Evolutionary conservation across 805 yeast species (phyloP).

Genomic region (Metschnikowia vanudenii): DNA sequence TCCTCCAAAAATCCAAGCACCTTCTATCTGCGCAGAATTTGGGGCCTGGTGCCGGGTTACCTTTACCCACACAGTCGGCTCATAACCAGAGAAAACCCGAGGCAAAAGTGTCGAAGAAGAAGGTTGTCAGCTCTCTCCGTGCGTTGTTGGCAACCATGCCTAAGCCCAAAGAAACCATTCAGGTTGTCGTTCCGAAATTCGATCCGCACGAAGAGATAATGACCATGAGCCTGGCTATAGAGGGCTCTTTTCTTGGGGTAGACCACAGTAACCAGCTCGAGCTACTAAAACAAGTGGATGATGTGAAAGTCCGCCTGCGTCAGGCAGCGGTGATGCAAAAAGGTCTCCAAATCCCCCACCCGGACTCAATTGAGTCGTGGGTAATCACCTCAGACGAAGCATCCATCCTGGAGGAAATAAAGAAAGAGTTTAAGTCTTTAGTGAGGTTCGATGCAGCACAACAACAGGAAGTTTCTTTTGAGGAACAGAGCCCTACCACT

Average conservation of each 20-base stretch:
- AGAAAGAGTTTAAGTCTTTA: constrained; percentile 33
- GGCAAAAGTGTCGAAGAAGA: constrained; percentile 3
- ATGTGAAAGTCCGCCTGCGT: constrained; percentile 18
- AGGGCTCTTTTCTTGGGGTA: background rate
- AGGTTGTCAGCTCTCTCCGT: constrained; percentile 1
- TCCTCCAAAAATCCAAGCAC: constrained; percentile 33
- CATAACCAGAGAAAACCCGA: background rate
- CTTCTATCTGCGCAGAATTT: constrained; percentile 22
- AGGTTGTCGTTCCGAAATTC: constrained; percentile 32
- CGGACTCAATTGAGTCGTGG: constrained; percentile 17
- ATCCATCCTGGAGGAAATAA: constrained; percentile 21
- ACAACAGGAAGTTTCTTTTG: constrained; percentile 22
- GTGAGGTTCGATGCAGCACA: constrained; percentile 43
- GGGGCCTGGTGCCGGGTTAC: background rate
- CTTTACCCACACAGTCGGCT: background rate
- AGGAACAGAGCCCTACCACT: constrained; percentile 8
- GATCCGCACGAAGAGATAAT: constrained; percentile 22
- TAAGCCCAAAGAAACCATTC: constrained; percentile 38
- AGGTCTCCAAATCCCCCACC: constrained; percentile 43
- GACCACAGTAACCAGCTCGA: background rate
- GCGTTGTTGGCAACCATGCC: constrained; percentile 28
- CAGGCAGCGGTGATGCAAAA: constrained; percentile 49
- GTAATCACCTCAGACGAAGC: background rate
- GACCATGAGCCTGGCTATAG: background rate
- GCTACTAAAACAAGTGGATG: constrained; percentile 4